These are phyloP conservation scores for Lithospermum erythrorhizon DNA, from an alignment of 257 asterid genomes.

Conservation along the genomic window DNA sequence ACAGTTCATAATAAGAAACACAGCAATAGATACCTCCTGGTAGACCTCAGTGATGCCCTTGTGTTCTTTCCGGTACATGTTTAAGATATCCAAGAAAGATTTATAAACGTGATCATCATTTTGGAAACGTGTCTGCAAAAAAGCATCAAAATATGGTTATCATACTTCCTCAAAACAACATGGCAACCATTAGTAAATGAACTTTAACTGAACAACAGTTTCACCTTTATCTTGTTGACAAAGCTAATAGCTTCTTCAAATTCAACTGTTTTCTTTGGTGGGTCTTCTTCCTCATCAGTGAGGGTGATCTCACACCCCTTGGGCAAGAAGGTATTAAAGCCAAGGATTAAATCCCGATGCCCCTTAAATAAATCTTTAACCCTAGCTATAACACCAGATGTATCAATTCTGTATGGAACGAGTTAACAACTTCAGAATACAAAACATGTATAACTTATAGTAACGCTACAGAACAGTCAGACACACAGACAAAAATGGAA, in stretches of 20 bases:
- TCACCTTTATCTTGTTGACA: conserved; percentile 60
- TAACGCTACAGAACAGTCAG: background rate
- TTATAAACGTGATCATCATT: conserved; percentile 54
- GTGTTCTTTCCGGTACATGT: conserved; percentile 61
- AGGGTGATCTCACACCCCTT: conserved; percentile 67
- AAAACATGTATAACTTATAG: background rate
- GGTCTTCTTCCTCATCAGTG: conserved; percentile 49
- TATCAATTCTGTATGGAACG: conserved; percentile 37
- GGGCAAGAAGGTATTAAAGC: conserved; percentile 68
- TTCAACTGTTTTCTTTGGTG: conserved; percentile 54
- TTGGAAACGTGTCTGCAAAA: conserved; percentile 55
- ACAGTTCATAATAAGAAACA: background rate
- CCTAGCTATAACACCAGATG: conserved; percentile 49
- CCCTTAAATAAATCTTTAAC: conserved; percentile 65
- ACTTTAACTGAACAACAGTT: conserved; percentile 6
- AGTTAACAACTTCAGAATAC: background rate
- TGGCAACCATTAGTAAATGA: conserved; percentile 2
- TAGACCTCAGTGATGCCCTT: conserved; percentile 59
- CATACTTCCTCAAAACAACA: conserved; percentile 8
- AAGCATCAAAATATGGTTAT: conserved; percentile 8
- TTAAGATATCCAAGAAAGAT: conserved; percentile 58
- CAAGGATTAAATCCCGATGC: conserved; percentile 54
- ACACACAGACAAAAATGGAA: conserved; percentile 2
- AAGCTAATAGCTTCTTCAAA: conserved; percentile 69
- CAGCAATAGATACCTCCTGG: conserved; percentile 30